Evolutionary conservation across 1,284 basidiomycete genomes (phyloP).

Genomic region (Ustilago nuda): DNA sequence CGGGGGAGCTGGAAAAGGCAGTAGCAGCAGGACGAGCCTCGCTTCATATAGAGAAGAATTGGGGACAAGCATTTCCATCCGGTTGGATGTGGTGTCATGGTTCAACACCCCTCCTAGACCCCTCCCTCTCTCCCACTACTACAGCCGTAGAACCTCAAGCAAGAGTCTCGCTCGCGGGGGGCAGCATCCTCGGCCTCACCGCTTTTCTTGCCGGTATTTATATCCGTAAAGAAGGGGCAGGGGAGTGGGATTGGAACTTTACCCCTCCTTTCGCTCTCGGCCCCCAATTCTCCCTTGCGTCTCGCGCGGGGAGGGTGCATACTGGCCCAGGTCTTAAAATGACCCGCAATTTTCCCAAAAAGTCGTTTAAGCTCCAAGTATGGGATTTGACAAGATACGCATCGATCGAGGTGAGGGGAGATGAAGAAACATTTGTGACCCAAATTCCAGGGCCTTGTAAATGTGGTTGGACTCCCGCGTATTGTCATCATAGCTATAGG

Average conservation of each 20-base stretch:
- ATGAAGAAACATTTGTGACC: constrained; percentile 28
- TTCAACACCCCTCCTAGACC: constrained; percentile 20
- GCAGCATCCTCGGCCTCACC: constrained; percentile 30
- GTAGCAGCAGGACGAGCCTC: constrained; percentile 30
- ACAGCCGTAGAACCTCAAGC: neutral
- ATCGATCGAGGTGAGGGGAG: constrained; percentile 15
- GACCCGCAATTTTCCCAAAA: constrained; percentile 21
- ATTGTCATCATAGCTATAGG: constrained; percentile 48
- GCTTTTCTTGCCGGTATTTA: constrained; percentile 40
- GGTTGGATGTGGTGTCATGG: constrained; percentile 49
- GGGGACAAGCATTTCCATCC: constrained; percentile 42
- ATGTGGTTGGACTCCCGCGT: constrained; percentile 31
- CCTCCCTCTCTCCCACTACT: neutral
- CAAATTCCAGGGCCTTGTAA: constrained; percentile 34
- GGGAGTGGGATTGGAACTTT: constrained; percentile 28
- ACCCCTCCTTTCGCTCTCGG: constrained; percentile 34
- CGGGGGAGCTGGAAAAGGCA: constrained; percentile 10
- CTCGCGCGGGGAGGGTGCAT: constrained; percentile 1
- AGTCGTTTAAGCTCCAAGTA: constrained; percentile 24
- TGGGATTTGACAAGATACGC: constrained; percentile 36
- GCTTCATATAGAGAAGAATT: constrained; percentile 45
- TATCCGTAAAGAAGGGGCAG: neutral
- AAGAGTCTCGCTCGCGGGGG: constrained; percentile 28
- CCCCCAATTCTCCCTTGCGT: constrained; percentile 11
- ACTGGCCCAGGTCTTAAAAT: constrained; percentile 26